Percentiles rank a stretch among this genome's conserved stretches.
Evolutionary conservation across 2,329 filamentous ascomycete species (phyloP).

Genomic region (Didymella lethalis): DNA sequence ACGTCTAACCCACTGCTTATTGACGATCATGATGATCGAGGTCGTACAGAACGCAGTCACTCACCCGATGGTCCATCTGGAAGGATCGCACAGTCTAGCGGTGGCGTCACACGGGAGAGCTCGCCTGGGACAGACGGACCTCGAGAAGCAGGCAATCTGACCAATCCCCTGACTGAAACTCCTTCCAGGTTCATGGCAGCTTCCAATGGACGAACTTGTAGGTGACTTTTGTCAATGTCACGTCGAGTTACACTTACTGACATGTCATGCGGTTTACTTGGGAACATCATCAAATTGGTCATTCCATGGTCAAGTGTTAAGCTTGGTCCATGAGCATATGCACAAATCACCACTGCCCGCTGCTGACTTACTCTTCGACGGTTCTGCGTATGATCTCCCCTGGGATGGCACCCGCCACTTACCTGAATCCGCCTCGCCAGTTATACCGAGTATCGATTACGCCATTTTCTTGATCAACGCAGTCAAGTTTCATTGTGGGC

Average conservation of each 20-base stretch:
- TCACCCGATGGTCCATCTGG: constrained; percentile 20
- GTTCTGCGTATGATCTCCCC: constrained; percentile 60
- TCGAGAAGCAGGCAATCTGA: constrained; percentile 31
- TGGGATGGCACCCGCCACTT: constrained; percentile 57
- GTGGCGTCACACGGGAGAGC: constrained; percentile 28
- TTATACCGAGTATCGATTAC: constrained; percentile 61
- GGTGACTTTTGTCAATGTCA: not conserved
- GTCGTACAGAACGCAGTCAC: constrained; percentile 5
- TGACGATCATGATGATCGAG: constrained; percentile 8
- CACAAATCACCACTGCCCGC: constrained; percentile 55
- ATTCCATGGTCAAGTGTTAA: constrained; percentile 60
- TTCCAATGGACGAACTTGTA: constrained; percentile 34
- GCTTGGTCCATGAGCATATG: constrained; percentile 58
- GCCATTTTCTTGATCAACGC: constrained; percentile 63
- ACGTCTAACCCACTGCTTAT: not conserved
- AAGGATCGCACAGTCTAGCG: constrained; percentile 22
- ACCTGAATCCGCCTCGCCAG: constrained; percentile 43
- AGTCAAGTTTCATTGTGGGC: constrained; percentile 64
- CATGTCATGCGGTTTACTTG: constrained; percentile 55
- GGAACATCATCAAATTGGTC: constrained; percentile 66
- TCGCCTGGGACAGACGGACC: constrained; percentile 30
- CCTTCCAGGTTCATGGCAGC: constrained; percentile 41
- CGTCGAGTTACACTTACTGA: constrained; percentile 2
- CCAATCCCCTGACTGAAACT: constrained; percentile 36
- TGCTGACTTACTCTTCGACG: constrained; percentile 60